A percentile compares a stretch with the other conserved stretches of the same genome.
Evolutionary conservation across 2,329 filamentous ascomycete genomes (phyloP).

Genomic region (Penicillium corylophilum): DNA sequence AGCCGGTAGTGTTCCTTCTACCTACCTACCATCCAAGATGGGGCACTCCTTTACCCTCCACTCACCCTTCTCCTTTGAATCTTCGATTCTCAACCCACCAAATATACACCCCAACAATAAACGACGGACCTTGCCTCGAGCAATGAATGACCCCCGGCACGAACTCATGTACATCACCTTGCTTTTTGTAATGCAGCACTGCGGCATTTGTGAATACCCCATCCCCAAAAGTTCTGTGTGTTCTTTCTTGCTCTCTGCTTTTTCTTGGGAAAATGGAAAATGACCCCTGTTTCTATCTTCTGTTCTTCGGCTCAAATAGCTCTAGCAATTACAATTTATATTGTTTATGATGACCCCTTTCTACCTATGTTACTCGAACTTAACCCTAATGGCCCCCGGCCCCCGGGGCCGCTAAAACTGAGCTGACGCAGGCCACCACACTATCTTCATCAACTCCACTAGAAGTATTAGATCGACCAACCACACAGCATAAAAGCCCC

Average conservation of each 20-base stretch:
- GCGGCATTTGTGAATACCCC: conserved; percentile 32
- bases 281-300: neutral
- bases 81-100: neutral
- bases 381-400: too few species aligned
- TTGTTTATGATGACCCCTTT: neutral
- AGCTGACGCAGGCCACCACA: too few species aligned
- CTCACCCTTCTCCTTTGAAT: conserved; percentile 1
- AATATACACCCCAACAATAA: conserved; percentile 7
- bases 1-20: conserved; percentile 27
- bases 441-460: too few species aligned
- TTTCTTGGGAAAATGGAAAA: neutral
- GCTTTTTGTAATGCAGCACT: conserved; percentile 19
- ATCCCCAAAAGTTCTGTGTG: conserved; percentile 23
- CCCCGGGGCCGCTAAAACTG: too few species aligned
- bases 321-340: conserved; percentile 3
- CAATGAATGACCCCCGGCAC: conserved; percentile 17
- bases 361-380: neutral
- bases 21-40: neutral
- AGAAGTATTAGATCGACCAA: too few species aligned
- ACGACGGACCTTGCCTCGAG: conserved; percentile 6
- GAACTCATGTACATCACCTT: conserved; percentile 29
- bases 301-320: neutral
- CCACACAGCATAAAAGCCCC: too few species aligned
- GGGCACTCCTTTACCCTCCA: neutral
- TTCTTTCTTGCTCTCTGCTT: conserved; percentile 6